A percentile compares a stretch with the other conserved stretches of the same genome.
Conservation (phyloP, 805 yeast genomes). For the Saturnispora halmiae region DNA sequence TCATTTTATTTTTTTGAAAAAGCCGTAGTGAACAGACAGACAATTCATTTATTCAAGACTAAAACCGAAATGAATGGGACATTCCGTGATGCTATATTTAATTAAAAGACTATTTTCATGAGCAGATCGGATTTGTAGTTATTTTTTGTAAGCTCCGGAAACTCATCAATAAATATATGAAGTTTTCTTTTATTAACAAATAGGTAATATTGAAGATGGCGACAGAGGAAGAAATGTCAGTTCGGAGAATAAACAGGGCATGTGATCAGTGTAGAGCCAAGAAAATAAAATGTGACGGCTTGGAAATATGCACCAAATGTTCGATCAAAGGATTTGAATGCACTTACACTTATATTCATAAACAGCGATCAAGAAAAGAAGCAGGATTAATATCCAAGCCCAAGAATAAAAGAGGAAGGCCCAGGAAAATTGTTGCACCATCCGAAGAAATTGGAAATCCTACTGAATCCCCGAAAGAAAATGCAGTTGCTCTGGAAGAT, state of each 20-base stretch:
- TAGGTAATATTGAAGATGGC: neutral
- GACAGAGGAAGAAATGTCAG: neutral
- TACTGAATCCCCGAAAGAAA: neutral
- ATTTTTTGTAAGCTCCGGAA: no score
- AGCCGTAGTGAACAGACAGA: no score
- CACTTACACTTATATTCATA: slow-evolving; percentile 28
- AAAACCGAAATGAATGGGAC: no score
- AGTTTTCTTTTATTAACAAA: neutral
- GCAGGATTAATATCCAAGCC: neutral
- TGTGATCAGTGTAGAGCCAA: slow-evolving; percentile 42
- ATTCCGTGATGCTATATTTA: no score
- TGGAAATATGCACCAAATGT: slow-evolving; percentile 36
- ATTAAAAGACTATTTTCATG: neutral
- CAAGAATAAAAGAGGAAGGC: slow-evolving; percentile 13
- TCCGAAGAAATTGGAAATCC: neutral
- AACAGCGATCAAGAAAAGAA: slow-evolving; percentile 18
- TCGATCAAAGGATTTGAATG: slow-evolving; percentile 28
- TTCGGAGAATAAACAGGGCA: slow-evolving; percentile 34
- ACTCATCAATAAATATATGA: no score
- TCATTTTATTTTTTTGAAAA: no score
- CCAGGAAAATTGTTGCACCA: slow-evolving; percentile 4
- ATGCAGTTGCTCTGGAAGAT: slow-evolving; percentile 17
- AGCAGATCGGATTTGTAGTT: neutral
- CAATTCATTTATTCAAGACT: no score
- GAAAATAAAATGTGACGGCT: slow-evolving; percentile 46